Conservation (phyloP, 768 basidiomycete species). For the Hericium alpestre region DNA sequence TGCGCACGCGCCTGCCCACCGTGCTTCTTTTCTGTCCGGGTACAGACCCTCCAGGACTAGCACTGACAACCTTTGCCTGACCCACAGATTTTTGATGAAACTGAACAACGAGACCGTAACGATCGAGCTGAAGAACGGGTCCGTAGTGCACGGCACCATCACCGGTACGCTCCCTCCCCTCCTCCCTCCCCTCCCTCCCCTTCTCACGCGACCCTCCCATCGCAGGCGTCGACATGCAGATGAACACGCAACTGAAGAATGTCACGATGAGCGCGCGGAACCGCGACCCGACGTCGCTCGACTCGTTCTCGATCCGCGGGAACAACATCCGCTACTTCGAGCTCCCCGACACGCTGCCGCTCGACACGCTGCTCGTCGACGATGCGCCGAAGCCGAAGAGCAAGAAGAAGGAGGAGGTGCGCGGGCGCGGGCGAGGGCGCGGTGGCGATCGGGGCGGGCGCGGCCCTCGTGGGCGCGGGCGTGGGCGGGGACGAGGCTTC, state of each 20-base stretch:
- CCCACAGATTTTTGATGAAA: conserved; percentile 92
- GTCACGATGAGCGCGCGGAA: conserved; percentile 94
- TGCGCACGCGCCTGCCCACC: neutral
- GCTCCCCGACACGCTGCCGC: conserved; percentile 91
- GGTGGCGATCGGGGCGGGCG: conserved; percentile 37
- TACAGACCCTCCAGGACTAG: neutral
- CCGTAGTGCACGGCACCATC: conserved; percentile 90
- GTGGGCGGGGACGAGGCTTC: conserved; percentile 35
- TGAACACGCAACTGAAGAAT: conserved; percentile 98
- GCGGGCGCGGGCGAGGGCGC: conserved; percentile 51
- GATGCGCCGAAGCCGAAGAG: conserved; percentile 95
- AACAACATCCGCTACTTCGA: conserved; percentile 96
- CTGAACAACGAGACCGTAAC: conserved; percentile 99
- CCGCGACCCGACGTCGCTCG: conserved; percentile 77
- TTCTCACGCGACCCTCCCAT: neutral
- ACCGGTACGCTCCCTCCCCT: conserved; percentile 49
- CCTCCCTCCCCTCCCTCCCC: neutral
- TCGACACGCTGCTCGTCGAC: conserved; percentile 94
- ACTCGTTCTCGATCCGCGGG: conserved; percentile 87
- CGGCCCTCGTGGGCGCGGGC: conserved; percentile 41
- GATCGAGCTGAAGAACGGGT: conserved; percentile 96
- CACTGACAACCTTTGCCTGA: conserved; percentile 7
- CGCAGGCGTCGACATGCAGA: conserved; percentile 97
- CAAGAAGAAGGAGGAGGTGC: conserved; percentile 75
- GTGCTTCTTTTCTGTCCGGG: neutral